A percentile compares a stretch with the other conserved stretches of the same genome.
Evolutionary conservation across 805 yeast genomes (phyloP).

Genomic region (Wickerhamomyces chaumierensis): DNA sequence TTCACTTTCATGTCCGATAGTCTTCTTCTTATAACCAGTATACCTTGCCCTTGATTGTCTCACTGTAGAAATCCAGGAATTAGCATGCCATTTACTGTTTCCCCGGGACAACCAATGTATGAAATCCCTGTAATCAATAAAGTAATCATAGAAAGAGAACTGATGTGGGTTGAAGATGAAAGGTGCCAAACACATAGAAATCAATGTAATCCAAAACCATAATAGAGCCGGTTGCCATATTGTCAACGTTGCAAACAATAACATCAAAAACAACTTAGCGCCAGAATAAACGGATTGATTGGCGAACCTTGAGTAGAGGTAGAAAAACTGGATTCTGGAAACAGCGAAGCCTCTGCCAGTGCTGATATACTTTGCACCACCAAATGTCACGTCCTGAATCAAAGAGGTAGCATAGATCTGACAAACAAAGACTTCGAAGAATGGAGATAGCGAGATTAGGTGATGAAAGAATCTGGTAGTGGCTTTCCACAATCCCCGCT

Average conservation of each 20-base stretch:
- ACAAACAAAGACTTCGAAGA: constrained; percentile 92
- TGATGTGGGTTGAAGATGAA: constrained; percentile 72
- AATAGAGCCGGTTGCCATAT: constrained; percentile 72
- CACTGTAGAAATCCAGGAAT: constrained; percentile 73
- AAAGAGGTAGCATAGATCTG: constrained; percentile 82
- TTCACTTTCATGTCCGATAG: constrained; percentile 58
- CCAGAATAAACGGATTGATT: constrained; percentile 73
- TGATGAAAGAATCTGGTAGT: constrained; percentile 61
- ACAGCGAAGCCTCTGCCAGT: constrained; percentile 95
- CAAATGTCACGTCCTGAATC: constrained; percentile 66
- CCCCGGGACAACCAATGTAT: constrained; percentile 78
- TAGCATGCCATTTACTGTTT: constrained; percentile 48
- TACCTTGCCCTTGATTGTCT: constrained; percentile 75
- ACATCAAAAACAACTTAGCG: constrained; percentile 50
- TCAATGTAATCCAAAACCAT: constrained; percentile 66
- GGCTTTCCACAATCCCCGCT: constrained; percentile 76
- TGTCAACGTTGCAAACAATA: constrained; percentile 65
- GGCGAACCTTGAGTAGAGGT: constrained; percentile 68
- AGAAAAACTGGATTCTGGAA: constrained; percentile 60
- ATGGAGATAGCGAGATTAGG: constrained; percentile 71
- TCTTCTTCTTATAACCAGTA: constrained; percentile 81
- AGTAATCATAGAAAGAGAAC: constrained; percentile 56
- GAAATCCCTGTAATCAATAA: constrained; percentile 52
- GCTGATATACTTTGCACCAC: constrained; percentile 86
- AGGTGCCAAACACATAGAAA: constrained; percentile 60